These are phyloP conservation scores for Lentinula sp. DNA, from an alignment of 768 basidiomycete species.

Conservation along the genomic window DNA sequence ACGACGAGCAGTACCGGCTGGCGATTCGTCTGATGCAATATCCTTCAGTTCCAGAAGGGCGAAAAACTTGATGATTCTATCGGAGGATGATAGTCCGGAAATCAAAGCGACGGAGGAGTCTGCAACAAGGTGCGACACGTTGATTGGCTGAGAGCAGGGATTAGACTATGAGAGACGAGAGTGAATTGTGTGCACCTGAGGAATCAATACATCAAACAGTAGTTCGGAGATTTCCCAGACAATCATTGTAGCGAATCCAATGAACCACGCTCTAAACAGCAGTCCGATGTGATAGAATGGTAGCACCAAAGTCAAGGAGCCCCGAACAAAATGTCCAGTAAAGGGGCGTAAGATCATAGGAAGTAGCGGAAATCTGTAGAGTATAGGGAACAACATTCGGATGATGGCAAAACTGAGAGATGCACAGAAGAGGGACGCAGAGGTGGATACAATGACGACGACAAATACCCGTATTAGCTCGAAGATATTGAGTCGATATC, in stretches of 20 bases:
- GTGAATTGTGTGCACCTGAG: slow-evolving; percentile 37
- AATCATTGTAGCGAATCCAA: slow-evolving; percentile 45
- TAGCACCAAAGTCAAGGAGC: slow-evolving; percentile 47
- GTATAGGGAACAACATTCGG: slow-evolving; percentile 45
- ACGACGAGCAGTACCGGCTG: slow-evolving; percentile 36
- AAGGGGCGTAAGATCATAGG: slow-evolving; percentile 50
- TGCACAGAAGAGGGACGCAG: slow-evolving; percentile 30
- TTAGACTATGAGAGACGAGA: background rate
- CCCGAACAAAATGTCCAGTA: slow-evolving; percentile 54
- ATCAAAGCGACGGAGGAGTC: slow-evolving; percentile 54
- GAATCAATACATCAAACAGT: slow-evolving; percentile 53
- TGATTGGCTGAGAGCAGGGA: slow-evolving; percentile 32
- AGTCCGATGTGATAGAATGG: slow-evolving; percentile 40
- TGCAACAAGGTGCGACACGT: slow-evolving; percentile 35
- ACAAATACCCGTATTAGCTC: slow-evolving; percentile 21
- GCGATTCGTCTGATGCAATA: slow-evolving; percentile 38
- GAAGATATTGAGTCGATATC: slow-evolving; percentile 13
- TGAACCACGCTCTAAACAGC: slow-evolving; percentile 38
- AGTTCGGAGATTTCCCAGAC: slow-evolving; percentile 61
- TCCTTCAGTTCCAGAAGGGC: slow-evolving; percentile 60
- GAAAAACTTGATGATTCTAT: slow-evolving; percentile 50
- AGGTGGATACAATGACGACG: slow-evolving; percentile 34
- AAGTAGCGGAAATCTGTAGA: slow-evolving; percentile 51
- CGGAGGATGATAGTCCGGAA: slow-evolving; percentile 55
- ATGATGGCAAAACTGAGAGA: slow-evolving; percentile 38